A percentile compares a stretch with the other conserved stretches of the same genome.
phyloP scores from a whole-genome alignment of 1,139 yeast species.

The Taiozyma sp. region DNA sequence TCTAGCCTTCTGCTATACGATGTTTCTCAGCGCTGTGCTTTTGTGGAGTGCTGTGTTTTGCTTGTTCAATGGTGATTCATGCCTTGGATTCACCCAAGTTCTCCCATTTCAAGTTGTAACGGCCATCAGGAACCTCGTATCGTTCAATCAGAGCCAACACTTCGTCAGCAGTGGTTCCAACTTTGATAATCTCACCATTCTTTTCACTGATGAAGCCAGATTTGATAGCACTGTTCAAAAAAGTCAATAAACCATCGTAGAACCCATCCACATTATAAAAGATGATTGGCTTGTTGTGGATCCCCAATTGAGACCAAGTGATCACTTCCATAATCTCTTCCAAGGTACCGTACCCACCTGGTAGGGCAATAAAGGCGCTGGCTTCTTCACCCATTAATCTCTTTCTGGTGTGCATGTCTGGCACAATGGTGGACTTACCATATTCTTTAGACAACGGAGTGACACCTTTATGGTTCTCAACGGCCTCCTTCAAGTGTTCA shows the following conservation, averaged over 20 bases:
- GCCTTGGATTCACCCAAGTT: slow-evolving; percentile 19
- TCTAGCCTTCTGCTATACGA: neutral
- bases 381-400: slow-evolving; percentile 83
- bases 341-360: slow-evolving; percentile 90
- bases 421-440: slow-evolving; percentile 78
- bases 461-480: slow-evolving; percentile 47
- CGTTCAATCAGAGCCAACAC: slow-evolving; percentile 57
- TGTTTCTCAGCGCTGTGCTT: neutral
- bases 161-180: slow-evolving; percentile 65
- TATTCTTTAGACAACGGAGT: slow-evolving; percentile 67
- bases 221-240: slow-evolving; percentile 50
- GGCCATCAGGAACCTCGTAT: slow-evolving; percentile 68
- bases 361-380: slow-evolving; percentile 84
- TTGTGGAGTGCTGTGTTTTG: neutral
- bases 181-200: slow-evolving; percentile 65
- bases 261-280: slow-evolving; percentile 77
- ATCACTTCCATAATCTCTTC: slow-evolving; percentile 89
- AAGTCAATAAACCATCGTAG: slow-evolving; percentile 64
- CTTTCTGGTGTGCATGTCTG: slow-evolving; percentile 90
- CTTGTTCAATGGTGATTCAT: neutral
- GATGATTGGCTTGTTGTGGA: slow-evolving; percentile 78
- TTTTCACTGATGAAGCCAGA: slow-evolving; percentile 65
- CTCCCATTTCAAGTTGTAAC: slow-evolving; percentile 73
- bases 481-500: slow-evolving; percentile 37
- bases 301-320: slow-evolving; percentile 88